Evolutionary conservation across 2,329 filamentous ascomycete genomes (phyloP).

Genomic region (Fonsecaea multimorphosa): DNA sequence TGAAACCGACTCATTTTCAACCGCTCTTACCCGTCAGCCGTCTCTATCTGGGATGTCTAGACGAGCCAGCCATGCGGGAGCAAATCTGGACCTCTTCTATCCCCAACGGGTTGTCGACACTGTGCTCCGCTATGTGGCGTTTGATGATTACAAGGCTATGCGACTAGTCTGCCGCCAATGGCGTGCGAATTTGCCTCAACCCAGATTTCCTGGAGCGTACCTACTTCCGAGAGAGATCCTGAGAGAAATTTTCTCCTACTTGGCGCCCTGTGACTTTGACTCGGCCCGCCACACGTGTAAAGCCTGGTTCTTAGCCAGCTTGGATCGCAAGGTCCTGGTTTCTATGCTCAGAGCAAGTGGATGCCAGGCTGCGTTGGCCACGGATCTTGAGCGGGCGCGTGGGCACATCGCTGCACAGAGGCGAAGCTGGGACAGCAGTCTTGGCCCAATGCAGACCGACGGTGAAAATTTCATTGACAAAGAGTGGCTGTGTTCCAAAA

Average conservation of each 20-base stretch:
- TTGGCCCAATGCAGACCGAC: slow-evolving; percentile 5
- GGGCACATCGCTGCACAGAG: slow-evolving; percentile 41
- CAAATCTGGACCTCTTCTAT: slow-evolving; percentile 16
- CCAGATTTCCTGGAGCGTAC: slow-evolving; percentile 29
- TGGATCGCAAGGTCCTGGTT: slow-evolving; percentile 59
- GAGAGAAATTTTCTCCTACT: slow-evolving; percentile 53
- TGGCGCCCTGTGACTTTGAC: slow-evolving; percentile 62
- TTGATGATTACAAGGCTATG: slow-evolving; percentile 35
- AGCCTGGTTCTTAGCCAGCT: slow-evolving; percentile 64
- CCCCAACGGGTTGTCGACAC: slow-evolving; percentile 26
- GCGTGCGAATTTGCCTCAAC: slow-evolving; percentile 29
- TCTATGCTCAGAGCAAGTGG: slow-evolving; percentile 63
- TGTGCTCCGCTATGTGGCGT: slow-evolving; percentile 30
- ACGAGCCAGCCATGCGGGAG: slow-evolving; percentile 8
- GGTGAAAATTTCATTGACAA: slow-evolving; percentile 17
- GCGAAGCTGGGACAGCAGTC: slow-evolving; percentile 8
- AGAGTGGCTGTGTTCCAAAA: slow-evolving; percentile 54
- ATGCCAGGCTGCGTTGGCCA: slow-evolving; percentile 46
- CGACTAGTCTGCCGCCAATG: slow-evolving; percentile 37
- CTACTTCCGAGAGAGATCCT: slow-evolving; percentile 56
- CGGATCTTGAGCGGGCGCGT: slow-evolving; percentile 49
- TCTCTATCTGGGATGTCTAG: background rate
- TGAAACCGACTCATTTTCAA: slow-evolving; percentile 8
- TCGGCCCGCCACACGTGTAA: slow-evolving; percentile 65
- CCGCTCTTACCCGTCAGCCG: slow-evolving; percentile 9